Percentiles rank a stretch among this genome's conserved stretches.
These are phyloP conservation scores for Sugiyamaella chiloensis DNA, from an alignment of 805 yeast genomes.

Conservation along the genomic window DNA sequence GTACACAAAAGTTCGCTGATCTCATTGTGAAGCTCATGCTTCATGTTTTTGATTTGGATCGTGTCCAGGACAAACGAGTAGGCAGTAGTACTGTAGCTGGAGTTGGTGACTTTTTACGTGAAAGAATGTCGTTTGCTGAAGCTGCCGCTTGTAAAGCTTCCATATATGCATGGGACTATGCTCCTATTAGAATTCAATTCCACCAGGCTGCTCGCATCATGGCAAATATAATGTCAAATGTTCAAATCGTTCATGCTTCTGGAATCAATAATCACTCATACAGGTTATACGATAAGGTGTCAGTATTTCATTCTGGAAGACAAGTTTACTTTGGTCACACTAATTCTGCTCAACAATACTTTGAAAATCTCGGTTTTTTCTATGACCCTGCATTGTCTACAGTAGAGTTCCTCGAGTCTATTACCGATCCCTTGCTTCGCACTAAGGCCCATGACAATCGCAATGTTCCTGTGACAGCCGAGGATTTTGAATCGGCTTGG, in stretches of 20 bases:
- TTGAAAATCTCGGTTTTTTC: conserved; percentile 60
- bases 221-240: conserved; percentile 51
- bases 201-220: conserved; percentile 60
- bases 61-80: conserved; percentile 56
- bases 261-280: conserved; percentile 67
- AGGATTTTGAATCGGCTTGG: conserved; percentile 63
- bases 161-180: conserved; percentile 72
- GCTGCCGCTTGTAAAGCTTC: conserved; percentile 62
- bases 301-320: conserved; percentile 55
- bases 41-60: conserved; percentile 56
- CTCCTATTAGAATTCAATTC: conserved; percentile 79
- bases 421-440: conserved; percentile 65
- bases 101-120: conserved; percentile 82
- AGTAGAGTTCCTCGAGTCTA: conserved; percentile 67
- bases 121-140: conserved; percentile 81
- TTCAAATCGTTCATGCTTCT: conserved; percentile 64
- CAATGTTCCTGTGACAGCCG: conserved; percentile 52
- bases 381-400: conserved; percentile 65
- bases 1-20: conserved; percentile 46
- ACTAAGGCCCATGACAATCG: conserved; percentile 46
- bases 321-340: conserved; percentile 67
- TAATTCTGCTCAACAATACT: conserved; percentile 51
- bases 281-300: conserved; percentile 59
- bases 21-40: conserved; percentile 47
- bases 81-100: conserved; percentile 64